phyloP scores from a whole-genome alignment of 176 grass and related monocot species.

The Triticum dicoccoides region DNA sequence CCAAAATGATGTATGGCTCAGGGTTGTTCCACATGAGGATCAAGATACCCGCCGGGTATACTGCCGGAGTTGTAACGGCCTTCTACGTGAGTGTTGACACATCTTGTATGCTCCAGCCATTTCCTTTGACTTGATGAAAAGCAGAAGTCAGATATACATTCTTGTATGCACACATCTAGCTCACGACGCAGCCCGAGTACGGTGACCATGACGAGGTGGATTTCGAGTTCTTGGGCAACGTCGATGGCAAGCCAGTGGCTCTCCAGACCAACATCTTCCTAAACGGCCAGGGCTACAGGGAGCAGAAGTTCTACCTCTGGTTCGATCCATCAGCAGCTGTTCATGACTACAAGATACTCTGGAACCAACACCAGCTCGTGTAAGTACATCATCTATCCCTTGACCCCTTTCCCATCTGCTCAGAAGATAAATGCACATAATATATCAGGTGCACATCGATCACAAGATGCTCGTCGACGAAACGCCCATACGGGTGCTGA shows the following conservation, averaged over 20 bases:
- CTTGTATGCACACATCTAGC: background rate
- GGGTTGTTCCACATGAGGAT: constrained; percentile 71
- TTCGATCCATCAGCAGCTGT: constrained; percentile 70
- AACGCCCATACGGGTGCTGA: constrained; percentile 47
- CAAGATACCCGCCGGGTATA: constrained; percentile 53
- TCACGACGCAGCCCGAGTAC: constrained; percentile 13
- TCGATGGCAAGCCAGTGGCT: constrained; percentile 42
- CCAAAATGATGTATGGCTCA: constrained; percentile 46
- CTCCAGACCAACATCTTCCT: constrained; percentile 73
- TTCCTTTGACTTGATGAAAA: too few species aligned
- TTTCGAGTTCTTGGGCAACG: constrained; percentile 72
- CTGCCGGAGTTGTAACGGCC: constrained; percentile 60
- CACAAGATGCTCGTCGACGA: constrained; percentile 59
- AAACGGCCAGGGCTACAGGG: constrained; percentile 48
- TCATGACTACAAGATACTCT: constrained; percentile 67
- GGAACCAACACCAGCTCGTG: constrained; percentile 72
- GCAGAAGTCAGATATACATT: too few species aligned
- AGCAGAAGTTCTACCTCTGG: constrained; percentile 44
- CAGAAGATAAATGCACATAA: too few species aligned
- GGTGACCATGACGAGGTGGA: constrained; percentile 49
- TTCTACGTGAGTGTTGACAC: background rate
- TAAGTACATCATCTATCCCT: too few species aligned
- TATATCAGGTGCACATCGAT: background rate
- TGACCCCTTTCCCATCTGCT: too few species aligned
- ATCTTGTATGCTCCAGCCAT: background rate